Base-by-base conservation (phyloP, 2,329 filamentous ascomycete species). In the Colletotrichum spinosum region DNA sequence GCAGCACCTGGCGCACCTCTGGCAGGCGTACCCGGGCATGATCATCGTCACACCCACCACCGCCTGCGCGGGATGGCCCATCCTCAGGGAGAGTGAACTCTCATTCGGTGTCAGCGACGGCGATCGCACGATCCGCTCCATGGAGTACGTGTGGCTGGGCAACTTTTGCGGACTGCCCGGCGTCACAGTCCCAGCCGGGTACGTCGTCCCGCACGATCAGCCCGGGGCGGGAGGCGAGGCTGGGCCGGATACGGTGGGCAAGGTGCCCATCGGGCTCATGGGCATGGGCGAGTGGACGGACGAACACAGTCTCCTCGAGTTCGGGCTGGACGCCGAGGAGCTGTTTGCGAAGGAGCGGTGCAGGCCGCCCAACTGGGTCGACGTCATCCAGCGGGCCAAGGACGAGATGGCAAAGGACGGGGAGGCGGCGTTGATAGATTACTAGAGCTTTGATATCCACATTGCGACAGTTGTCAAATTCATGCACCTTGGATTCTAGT, bases 11-110 rank as follows among this genome's bases (percentile, higher is more conserved):
- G 83, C 90, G 0, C 79, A 86, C 71, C 80, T 94, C 3, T 94
- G 88, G 83, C 75, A 82, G 60, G 74, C 81, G 52, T 79, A 94
- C 67, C 90, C 90, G 0, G 90, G 89, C 6, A 84, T 94, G 72
- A 75, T 94, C 17, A 89, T 94, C 56, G 78, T 93, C 5, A 90
- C 90, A 0, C 92, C 92, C 0, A 92, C 90, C 0, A 90, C 88
- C 1, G 74, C 74, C 13, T 83, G 81, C 52, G 78, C 80, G 0
- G 83, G 83, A 6, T 80, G 80, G 73, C 81, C 77, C 2, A 80
- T 85, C 46, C 73, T 75, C 45, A 65, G 62, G 50, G 49, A 70
- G 4, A 71, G 69, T 1, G 82, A 84, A 69, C 68, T 81, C 4
- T 67, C 60, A 2, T 75, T 78, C 45, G 83, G 82, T 1, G 62